Evolutionary conservation across 2,329 filamentous ascomycete species (phyloP).

Genomic region (Nothopassalora personata): DNA sequence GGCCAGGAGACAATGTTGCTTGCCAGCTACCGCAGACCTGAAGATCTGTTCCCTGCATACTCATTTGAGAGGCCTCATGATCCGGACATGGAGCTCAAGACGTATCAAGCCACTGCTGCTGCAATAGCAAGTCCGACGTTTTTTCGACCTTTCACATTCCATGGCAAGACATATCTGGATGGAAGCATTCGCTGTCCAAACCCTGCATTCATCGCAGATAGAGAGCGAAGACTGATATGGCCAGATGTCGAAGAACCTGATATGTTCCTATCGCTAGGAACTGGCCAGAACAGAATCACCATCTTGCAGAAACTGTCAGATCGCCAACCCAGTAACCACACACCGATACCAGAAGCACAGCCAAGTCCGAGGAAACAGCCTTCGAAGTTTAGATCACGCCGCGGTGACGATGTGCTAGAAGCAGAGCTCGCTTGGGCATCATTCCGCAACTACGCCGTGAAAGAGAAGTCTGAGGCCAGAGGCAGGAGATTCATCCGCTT

Average conservation of each 20-base stretch:
- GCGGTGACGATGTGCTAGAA: constrained; percentile 33
- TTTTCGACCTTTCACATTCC: constrained; percentile 48
- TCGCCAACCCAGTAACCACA: constrained; percentile 2
- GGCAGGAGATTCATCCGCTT: constrained; percentile 32
- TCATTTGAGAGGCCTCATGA: constrained; percentile 39
- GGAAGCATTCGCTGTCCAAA: constrained; percentile 49
- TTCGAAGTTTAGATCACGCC: constrained; percentile 20
- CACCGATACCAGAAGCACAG: constrained; percentile 11
- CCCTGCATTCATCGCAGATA: constrained; percentile 47
- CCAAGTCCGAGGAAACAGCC: constrained; percentile 13
- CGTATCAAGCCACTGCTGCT: constrained; percentile 50
- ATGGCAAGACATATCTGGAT: constrained; percentile 47
- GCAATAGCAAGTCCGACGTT: constrained; percentile 47
- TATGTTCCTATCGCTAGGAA: constrained; percentile 33
- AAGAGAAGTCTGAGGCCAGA: constrained; percentile 21
- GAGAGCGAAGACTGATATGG: constrained; percentile 37
- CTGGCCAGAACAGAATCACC: constrained; percentile 31
- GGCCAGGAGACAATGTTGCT: constrained; percentile 39
- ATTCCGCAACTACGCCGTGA: constrained; percentile 29
- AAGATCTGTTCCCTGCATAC: constrained; percentile 30
- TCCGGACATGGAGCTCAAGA: constrained; percentile 38
- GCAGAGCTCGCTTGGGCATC: constrained; percentile 34
- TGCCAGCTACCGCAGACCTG: constrained; percentile 42
- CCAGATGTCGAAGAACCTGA: constrained; percentile 31
- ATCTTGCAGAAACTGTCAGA: constrained; percentile 28